Evolutionary conservation across 352 stramenopile genomes (phyloP).

Genomic region (Pythium graminicola): DNA sequence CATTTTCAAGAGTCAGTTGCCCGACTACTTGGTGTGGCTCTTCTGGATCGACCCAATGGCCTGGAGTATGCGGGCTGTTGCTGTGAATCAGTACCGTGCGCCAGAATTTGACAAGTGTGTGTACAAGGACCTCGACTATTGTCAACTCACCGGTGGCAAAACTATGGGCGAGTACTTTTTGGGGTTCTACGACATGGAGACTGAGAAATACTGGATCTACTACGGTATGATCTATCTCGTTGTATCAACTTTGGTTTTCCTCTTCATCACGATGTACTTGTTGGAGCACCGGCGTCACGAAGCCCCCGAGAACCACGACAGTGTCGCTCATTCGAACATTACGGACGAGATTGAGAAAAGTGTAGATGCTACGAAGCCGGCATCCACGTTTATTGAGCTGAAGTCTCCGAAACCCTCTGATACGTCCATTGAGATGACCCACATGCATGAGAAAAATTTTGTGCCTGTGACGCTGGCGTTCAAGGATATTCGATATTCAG

Average conservation of each 20-base stretch:
- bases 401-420: constrained; percentile 8
- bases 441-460: constrained; percentile 16
- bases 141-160: constrained; percentile 2
- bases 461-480: constrained; percentile 26
- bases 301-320: constrained; percentile 18
- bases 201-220: constrained; percentile 23
- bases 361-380: not conserved
- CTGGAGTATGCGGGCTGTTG: constrained; percentile 26
- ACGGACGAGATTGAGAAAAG: not conserved
- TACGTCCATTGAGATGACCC: constrained; percentile 5
- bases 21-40: constrained; percentile 21
- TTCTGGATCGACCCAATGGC: constrained; percentile 41
- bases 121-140: constrained; percentile 25
- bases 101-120: constrained; percentile 18
- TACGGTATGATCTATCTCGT: constrained; percentile 24
- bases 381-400: not conserved
- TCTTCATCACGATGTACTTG: constrained; percentile 16
- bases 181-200: constrained; percentile 24
- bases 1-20: constrained; percentile 27
- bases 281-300: constrained; percentile 27
- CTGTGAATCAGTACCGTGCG: constrained; percentile 26
- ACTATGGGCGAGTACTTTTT: constrained; percentile 29
- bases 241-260: constrained; percentile 20
- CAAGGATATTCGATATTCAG: constrained; percentile 27
- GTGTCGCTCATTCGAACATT: not conserved